Evolutionary conservation across 352 stramenopile species (phyloP).

Genomic region (Pythium grandisporangium): DNA sequence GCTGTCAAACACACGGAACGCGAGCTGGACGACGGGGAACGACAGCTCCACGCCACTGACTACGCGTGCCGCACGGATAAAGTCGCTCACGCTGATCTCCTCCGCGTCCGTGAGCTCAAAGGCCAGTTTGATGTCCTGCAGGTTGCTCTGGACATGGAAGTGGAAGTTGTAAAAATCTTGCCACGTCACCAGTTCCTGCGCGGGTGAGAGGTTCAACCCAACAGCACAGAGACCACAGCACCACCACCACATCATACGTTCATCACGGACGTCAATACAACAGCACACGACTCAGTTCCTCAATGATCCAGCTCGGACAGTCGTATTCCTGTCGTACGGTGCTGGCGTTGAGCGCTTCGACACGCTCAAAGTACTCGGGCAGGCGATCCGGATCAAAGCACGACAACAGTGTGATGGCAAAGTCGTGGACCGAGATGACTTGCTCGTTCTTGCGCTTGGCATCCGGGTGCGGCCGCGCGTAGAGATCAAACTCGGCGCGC

Average conservation of each 20-base stretch:
- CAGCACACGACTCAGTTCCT: no score
- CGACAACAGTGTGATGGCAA: constrained; percentile 65
- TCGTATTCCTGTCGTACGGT: no score
- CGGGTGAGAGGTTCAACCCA: no score
- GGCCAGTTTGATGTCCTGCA: constrained; percentile 62
- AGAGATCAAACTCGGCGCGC: constrained; percentile 63
- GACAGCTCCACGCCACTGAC: constrained; percentile 59
- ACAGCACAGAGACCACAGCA: no score
- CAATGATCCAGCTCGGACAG: no score
- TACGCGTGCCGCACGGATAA: constrained; percentile 53
- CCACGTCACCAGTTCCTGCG: constrained; percentile 52
- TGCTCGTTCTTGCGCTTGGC: constrained; percentile 22
- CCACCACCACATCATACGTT: no score
- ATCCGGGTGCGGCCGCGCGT: constrained; percentile 36
- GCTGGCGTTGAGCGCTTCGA: constrained; percentile 47
- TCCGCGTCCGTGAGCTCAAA: constrained; percentile 55
- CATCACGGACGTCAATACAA: no score
- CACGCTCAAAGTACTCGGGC: constrained; percentile 39
- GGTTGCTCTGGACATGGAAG: constrained; percentile 58
- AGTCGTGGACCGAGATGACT: constrained; percentile 67
- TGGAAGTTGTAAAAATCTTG: constrained; percentile 69
- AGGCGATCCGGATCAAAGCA: constrained; percentile 64
- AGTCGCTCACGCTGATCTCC: constrained; percentile 70
- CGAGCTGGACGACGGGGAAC: constrained; percentile 58
- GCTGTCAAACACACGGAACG: constrained; percentile 67